A percentile compares a stretch with the other conserved stretches of the same genome.
These are phyloP conservation scores for Cladosporium cucumerinum DNA, from an alignment of 2,329 filamentous ascomycete genomes.

Conservation along the genomic window DNA sequence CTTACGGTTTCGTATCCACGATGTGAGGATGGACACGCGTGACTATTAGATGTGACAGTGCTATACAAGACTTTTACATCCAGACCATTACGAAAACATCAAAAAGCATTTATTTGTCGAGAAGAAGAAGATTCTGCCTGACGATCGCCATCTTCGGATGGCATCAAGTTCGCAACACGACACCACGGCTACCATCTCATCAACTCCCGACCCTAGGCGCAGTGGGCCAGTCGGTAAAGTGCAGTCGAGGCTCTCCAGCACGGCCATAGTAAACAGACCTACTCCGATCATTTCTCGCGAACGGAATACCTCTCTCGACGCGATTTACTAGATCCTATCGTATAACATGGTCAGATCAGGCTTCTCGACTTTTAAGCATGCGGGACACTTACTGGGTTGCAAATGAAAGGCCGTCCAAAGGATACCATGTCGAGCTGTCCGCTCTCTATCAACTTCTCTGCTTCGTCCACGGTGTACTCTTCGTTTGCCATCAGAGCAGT, in stretches of 20 bases:
- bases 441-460: not conserved
- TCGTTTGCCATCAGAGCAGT: not conserved
- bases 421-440: not conserved
- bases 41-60: too few relatives aligned
- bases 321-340: not conserved
- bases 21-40: not conserved
- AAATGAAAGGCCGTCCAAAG: not conserved
- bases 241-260: not conserved
- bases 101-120: too few relatives aligned
- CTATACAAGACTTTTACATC: too few relatives aligned
- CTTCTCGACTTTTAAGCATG: not conserved
- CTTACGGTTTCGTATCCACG: not conserved
- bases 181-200: not conserved
- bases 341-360: not conserved
- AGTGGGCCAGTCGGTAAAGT: not conserved
- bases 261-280: constrained; percentile 4
- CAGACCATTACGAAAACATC: too few relatives aligned
- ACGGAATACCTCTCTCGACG: not conserved
- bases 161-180: not conserved
- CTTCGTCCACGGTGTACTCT: not conserved
- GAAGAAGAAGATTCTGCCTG: too few relatives aligned
- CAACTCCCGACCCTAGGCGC: not conserved
- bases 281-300: not conserved
- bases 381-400: not conserved
- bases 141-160: too few relatives aligned